A percentile compares a stretch with the other conserved stretches of the same genome.
These are phyloP conservation scores for Arxiozyma slooffiae DNA, from an alignment of 1,139 yeast species.

Conservation along the genomic window DNA sequence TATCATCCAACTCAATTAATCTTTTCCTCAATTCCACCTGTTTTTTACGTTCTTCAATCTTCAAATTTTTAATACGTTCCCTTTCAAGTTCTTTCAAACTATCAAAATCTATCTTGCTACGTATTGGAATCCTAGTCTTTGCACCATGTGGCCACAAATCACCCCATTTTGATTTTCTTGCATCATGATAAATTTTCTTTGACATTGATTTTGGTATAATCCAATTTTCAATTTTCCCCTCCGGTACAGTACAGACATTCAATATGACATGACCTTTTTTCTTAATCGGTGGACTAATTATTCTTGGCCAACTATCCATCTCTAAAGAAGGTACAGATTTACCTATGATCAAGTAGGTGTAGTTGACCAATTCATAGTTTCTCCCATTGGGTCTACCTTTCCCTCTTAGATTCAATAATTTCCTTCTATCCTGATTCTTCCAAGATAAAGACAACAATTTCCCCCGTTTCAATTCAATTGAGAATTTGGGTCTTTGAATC, in stretches of 20 bases:
- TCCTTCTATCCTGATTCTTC: conserved; percentile 46
- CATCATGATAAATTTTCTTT: conserved; percentile 75
- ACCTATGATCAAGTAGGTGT: conserved; percentile 59
- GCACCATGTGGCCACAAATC: conserved; percentile 83
- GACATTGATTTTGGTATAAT: conserved; percentile 73
- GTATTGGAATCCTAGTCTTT: conserved; percentile 42
- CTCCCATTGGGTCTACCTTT: conserved; percentile 69
- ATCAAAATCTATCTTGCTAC: conserved; percentile 25
- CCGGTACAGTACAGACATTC: conserved; percentile 61
- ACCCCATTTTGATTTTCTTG: conserved; percentile 74
- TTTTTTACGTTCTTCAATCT: conserved; percentile 15
- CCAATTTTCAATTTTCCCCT: conserved; percentile 79
- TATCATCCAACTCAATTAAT: conserved; percentile 2
- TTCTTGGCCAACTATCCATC: conserved; percentile 56
- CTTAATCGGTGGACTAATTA: conserved; percentile 62
- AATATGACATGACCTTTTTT: conserved; percentile 75
- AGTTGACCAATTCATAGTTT: conserved; percentile 64
- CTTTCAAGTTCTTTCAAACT: conserved; percentile 27
- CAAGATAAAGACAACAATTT: conserved; percentile 62
- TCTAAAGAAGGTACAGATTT: conserved; percentile 9
- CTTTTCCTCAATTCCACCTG: conserved; percentile 5
- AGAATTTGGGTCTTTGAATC: conserved; percentile 66
- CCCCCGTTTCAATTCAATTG: conserved; percentile 78
- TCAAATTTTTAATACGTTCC: conserved; percentile 22
- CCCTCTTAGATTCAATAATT: conserved; percentile 38